Conservation (phyloP, 2,329 filamentous ascomycete species). For the Trichoderma sp. region DNA sequence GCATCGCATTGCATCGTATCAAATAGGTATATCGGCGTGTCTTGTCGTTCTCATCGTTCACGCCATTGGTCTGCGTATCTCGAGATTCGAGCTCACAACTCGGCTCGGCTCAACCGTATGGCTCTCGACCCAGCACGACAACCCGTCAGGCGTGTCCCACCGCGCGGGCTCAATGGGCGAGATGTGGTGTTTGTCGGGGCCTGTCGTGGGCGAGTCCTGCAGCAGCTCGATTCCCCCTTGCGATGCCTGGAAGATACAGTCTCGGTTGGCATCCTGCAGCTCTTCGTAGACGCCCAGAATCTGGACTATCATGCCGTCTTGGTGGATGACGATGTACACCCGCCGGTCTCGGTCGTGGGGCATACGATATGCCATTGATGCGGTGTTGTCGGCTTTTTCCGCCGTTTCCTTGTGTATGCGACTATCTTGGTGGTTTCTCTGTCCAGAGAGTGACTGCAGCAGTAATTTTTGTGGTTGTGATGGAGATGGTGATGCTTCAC, state of each 20-base stretch:
- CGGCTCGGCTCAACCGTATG: slow-evolving; percentile 31
- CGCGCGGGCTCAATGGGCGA: slow-evolving; percentile 31
- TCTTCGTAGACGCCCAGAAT: slow-evolving; percentile 35
- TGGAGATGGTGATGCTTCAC: not conserved
- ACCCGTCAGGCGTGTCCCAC: slow-evolving; percentile 38
- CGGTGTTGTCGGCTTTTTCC: not conserved
- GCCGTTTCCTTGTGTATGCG: no score
- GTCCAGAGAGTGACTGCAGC: not conserved
- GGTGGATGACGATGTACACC: slow-evolving; percentile 36
- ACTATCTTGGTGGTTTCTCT: not conserved
- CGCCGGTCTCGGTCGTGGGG: slow-evolving; percentile 19
- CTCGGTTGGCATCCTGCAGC: slow-evolving; percentile 37
- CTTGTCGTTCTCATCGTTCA: not conserved
- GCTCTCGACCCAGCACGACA: slow-evolving; percentile 39
- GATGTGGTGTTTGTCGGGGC: slow-evolving; percentile 23
- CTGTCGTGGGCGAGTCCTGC: slow-evolving; percentile 19
- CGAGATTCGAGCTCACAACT: not conserved
- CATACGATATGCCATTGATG: not conserved
- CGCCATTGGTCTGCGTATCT: not conserved
- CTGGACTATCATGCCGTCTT: slow-evolving; percentile 29
- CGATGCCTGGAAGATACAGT: slow-evolving; percentile 31
- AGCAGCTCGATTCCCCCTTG: slow-evolving; percentile 29
- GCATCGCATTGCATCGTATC: not conserved
- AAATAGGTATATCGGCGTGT: not conserved
- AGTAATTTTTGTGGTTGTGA: not conserved